Conservation (phyloP, 2,329 filamentous ascomycete genomes). For the Lecanicillium sp. region DNA sequence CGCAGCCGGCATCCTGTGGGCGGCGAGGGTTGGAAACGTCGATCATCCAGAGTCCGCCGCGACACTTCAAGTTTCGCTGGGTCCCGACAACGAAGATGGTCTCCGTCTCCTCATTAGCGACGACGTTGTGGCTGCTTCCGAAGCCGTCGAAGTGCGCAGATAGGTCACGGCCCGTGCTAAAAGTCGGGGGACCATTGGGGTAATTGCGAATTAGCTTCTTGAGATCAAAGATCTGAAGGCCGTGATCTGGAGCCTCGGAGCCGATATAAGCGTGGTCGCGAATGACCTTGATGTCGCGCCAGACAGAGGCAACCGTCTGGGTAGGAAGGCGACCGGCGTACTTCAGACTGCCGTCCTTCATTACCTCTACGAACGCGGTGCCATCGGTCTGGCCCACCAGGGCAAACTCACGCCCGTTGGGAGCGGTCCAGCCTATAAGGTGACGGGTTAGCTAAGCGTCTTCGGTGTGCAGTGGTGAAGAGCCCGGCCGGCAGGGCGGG, state of each 20-base stretch:
- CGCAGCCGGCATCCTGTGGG: constrained; percentile 41
- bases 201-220: constrained; percentile 39
- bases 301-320: constrained; percentile 23
- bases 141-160: constrained; percentile 23
- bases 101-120: constrained; percentile 30
- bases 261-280: constrained; percentile 28
- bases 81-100: constrained; percentile 35
- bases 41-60: constrained; percentile 44
- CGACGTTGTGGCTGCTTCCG: constrained; percentile 32
- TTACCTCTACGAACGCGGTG: constrained; percentile 37
- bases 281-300: constrained; percentile 34
- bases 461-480: no score
- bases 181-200: constrained; percentile 24
- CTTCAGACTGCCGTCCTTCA: constrained; percentile 28
- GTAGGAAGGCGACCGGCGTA: constrained; percentile 37
- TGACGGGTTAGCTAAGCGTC: neutral
- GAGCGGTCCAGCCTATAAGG: constrained; percentile 9
- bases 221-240: constrained; percentile 57
- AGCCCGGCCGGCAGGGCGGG: neutral
- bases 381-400: constrained; percentile 38
- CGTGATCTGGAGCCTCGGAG: constrained; percentile 37
- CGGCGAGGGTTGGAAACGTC: constrained; percentile 43
- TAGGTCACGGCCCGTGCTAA: constrained; percentile 22
- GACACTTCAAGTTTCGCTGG: constrained; percentile 29
- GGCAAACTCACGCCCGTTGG: constrained; percentile 33